Base-by-base conservation (phyloP, 441 rosid genomes). In the Geranium incanum region DNA sequence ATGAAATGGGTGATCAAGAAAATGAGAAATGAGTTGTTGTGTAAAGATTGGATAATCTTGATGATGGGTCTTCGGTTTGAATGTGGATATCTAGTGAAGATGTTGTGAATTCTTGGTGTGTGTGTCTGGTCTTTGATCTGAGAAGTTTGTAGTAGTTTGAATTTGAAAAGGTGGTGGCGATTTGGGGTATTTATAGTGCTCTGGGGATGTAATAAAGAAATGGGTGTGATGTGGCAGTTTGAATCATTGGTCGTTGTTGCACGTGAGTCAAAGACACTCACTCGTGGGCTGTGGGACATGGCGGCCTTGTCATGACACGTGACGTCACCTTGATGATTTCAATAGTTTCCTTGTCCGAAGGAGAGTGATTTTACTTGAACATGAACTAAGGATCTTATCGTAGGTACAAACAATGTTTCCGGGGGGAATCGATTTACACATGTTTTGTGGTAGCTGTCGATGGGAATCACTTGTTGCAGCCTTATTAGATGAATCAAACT, bases 191-290 rank as follows among this genome's bases (percentile, higher is more conserved):
- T n/a, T 55, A 55, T 55, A 55, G 62, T 55, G 62, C 18, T n/a
- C 8, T 39, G 45, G 45, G 45, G 6, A 16, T 55, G 18, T n/a
- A 15, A 55, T 15, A 55, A 55, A 55, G 18, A 16, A 55, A 55
- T 55, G 18, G 62, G 15, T 55, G 19, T 15, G 62, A 55, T 55
- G 62, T 55, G 62, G 62, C 62, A 55, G 62, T 55, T 55, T 64
- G 78, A 64, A 21, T 36, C 8, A 23, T 64, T 21, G 83, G 85
- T 82, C 80, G 71, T 80, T 76, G 39, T 18, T 60, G 75, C 89
- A 84, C 87, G 87, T 87, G 92, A 70, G 87, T 85, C 89, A 87
- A 84, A 84, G 69, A 28, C 12, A 6, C 75, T 13, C 28, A 23
- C 45, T 39, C 45, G 62, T 55, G 16, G 62, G 62, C 15, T n/a